Base-by-base conservation (phyloP, 2,329 filamentous ascomycete genomes). In the Lasiodiplodia hormozganensis region DNA sequence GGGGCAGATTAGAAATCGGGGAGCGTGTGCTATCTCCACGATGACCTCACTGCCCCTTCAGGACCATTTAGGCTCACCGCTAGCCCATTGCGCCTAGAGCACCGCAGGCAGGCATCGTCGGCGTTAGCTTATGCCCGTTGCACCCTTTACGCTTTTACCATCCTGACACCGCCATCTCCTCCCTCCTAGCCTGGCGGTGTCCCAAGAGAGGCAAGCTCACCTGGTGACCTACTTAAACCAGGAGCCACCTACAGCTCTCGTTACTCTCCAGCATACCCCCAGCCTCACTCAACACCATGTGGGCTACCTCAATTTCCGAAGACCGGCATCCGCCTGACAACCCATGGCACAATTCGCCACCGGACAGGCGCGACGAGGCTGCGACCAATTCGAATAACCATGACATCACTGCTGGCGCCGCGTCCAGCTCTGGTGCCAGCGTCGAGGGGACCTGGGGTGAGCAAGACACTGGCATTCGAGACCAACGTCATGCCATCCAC, bases 401-500 rank as follows among this genome's bases (percentile, higher is more conserved):
- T 34, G 57, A 18, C 12, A 21, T 54, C 21, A 62, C 67, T 12
- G 67, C 69, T 21, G 69, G 66, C n/a, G n/a, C 43, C 43, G 43
- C 18, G 7, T 62, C 71, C 4, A 75, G 70, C 62, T 72, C 72
- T 65, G 70, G 69, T 79, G 75, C 77, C 76, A 73, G 73, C 53
- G 72, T 69, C 62, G 81, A 82, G 60, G 87, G 88, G 40, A 88
- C 85, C 23, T 91, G 89, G 89, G 89, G 89, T 16, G 89, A 91
- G 75, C 79, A 82, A 56, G 86, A 89, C 74, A 82, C 83, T 34
- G 87, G 87, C 5, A 84, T 84, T 28, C 82, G 85, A 11, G 85
- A 83, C 73, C 82, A 84, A 49, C 78, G 79, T 11, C 79, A 80
- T 56, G 88, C 89, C 12, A 86, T 88, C 83, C 82, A 87, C 69